A percentile compares a stretch with the other conserved stretches of the same genome.
phyloP scores from a whole-genome alignment of 1,284 basidiomycete species.

The Cerioporus squamosus region DNA sequence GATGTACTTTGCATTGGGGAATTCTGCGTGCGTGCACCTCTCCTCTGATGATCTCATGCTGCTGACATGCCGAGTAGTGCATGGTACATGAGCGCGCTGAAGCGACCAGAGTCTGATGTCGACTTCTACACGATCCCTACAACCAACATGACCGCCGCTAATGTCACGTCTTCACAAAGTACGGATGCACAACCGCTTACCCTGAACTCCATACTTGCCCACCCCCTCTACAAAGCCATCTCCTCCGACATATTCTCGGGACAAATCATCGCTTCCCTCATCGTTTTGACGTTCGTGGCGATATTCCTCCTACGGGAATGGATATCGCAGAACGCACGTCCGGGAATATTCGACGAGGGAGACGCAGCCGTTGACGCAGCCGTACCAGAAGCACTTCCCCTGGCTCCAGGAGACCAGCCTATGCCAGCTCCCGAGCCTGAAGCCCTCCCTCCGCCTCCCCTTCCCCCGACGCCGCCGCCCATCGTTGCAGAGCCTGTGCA shows the following conservation, averaged over 20 bases:
- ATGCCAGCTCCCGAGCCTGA: constrained; percentile 23
- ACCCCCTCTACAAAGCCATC: constrained; percentile 65
- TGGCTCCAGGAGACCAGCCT: constrained; percentile 8
- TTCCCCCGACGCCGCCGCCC: neutral
- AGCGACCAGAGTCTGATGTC: constrained; percentile 41
- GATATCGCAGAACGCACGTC: constrained; percentile 90
- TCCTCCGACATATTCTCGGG: constrained; percentile 89
- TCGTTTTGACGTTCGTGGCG: constrained; percentile 86
- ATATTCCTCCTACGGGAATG: constrained; percentile 94
- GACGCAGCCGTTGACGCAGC: constrained; percentile 40
- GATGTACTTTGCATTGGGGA: constrained; percentile 83
- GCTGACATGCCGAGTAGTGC: constrained; percentile 49
- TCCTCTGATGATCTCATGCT: constrained; percentile 5
- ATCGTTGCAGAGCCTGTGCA: neutral
- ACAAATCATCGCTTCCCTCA: constrained; percentile 89
- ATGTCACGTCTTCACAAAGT: constrained; percentile 14
- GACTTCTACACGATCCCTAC: constrained; percentile 19
- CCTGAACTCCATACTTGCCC: constrained; percentile 39
- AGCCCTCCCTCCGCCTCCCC: neutral
- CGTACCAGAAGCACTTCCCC: constrained; percentile 22
- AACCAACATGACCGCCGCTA: constrained; percentile 19
- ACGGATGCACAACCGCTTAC: constrained; percentile 31
- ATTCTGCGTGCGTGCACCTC: constrained; percentile 65
- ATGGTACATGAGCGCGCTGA: constrained; percentile 77
- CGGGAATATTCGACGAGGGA: constrained; percentile 80